These are phyloP conservation scores for Ophiocordyceps camponoti-rufipedis DNA, from an alignment of 2,329 filamentous ascomycete species.

Conservation along the genomic window DNA sequence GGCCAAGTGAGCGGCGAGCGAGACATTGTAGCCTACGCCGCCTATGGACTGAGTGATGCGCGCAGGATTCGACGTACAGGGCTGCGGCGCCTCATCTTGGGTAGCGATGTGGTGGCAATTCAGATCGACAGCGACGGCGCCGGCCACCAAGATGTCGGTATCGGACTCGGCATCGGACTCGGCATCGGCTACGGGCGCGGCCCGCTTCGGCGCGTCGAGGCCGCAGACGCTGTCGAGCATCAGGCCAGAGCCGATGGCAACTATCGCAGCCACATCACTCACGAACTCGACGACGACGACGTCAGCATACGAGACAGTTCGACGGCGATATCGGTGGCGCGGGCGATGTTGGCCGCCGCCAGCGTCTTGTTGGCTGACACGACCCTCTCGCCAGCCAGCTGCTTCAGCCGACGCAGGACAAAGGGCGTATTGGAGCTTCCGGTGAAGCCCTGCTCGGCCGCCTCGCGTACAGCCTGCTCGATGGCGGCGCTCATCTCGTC, in stretches of 20 bases:
- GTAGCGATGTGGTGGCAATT: constrained; percentile 52
- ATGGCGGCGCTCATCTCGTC: constrained; percentile 54
- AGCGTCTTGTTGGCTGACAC: constrained; percentile 56
- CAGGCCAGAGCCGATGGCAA: constrained; percentile 4
- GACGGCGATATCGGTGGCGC: constrained; percentile 34
- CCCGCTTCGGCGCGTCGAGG: not conserved
- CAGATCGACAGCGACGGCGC: constrained; percentile 76
- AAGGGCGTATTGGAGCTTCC: constrained; percentile 75
- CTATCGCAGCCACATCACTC: constrained; percentile 12
- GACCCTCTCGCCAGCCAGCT: constrained; percentile 55
- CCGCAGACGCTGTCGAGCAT: constrained; percentile 10
- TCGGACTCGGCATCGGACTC: constrained; percentile 18
- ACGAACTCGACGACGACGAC: constrained; percentile 17
- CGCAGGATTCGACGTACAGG: constrained; percentile 75
- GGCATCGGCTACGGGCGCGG: constrained; percentile 3
- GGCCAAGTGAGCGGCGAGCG: constrained; percentile 57
- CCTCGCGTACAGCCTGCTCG: constrained; percentile 47
- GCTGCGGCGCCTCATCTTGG: constrained; percentile 22
- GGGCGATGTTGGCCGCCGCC: constrained; percentile 32
- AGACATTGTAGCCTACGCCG: constrained; percentile 84
- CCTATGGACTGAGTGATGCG: constrained; percentile 68
- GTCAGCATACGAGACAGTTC: constrained; percentile 28
- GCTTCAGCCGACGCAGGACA: constrained; percentile 59
- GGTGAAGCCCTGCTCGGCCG: constrained; percentile 41
- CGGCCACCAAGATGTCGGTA: constrained; percentile 66